These are phyloP conservation scores for Phyllosticta citribraziliensis DNA, from an alignment of 2,329 filamentous ascomycete genomes.

Conservation along the genomic window DNA sequence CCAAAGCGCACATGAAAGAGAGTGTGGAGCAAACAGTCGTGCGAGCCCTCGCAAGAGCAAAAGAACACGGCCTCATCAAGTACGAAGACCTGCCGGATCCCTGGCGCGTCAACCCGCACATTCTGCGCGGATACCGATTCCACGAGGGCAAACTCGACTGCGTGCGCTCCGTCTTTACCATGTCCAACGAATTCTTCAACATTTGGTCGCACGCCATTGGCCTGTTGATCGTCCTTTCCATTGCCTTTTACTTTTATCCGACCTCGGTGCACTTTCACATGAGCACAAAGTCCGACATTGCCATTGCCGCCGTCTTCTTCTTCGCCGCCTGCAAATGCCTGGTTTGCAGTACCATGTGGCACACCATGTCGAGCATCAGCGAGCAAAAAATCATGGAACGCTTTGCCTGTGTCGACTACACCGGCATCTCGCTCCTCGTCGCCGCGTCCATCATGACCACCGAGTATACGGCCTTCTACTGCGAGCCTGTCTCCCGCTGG, in stretches of 20 bases:
- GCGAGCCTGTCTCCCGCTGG: constrained; percentile 80
- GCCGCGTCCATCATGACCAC: constrained; percentile 96
- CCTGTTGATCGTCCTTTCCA: constrained; percentile 72
- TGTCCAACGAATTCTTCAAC: constrained; percentile 92
- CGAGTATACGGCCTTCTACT: constrained; percentile 98
- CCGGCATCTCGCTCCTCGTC: constrained; percentile 88
- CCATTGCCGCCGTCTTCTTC: constrained; percentile 91
- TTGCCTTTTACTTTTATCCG: constrained; percentile 96
- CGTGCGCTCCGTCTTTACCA: constrained; percentile 67
- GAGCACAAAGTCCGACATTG: constrained; percentile 78
- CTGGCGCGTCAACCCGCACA: constrained; percentile 93
- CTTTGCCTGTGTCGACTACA: constrained; percentile 97
- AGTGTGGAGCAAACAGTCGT: constrained; percentile 78
- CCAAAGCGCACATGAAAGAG: constrained; percentile 50
- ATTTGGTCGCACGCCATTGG: constrained; percentile 96
- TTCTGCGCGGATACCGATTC: constrained; percentile 85
- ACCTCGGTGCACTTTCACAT: constrained; percentile 74
- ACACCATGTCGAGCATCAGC: constrained; percentile 96
- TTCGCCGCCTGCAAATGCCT: constrained; percentile 91
- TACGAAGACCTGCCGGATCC: constrained; percentile 87
- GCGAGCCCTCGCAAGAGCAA: constrained; percentile 62
- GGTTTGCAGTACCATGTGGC: constrained; percentile 92
- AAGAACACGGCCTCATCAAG: constrained; percentile 70
- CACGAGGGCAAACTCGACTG: constrained; percentile 85
- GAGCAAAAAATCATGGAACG: constrained; percentile 82